phyloP scores from a whole-genome alignment of 2,329 filamentous ascomycete genomes.

The Kalmusia sp. region DNA sequence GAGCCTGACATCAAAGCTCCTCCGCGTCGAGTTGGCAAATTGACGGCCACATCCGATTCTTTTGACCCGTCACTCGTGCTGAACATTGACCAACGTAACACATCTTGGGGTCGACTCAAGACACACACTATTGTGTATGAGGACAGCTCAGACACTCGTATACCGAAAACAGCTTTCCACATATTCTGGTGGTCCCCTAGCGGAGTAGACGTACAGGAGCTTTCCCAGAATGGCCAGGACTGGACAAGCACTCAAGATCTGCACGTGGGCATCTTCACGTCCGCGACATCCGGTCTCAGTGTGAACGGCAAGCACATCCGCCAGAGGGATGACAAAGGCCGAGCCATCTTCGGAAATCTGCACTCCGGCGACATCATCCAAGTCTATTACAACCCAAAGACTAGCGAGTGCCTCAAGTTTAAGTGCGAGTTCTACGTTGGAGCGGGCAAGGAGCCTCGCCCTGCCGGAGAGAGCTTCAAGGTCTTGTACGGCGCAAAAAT shows the following conservation, averaged over 20 bases:
- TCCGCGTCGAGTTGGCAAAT: constrained; percentile 63
- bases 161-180: constrained; percentile 84
- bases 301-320: constrained; percentile 77
- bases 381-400: constrained; percentile 65
- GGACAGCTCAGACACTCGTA: constrained; percentile 68
- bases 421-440: constrained; percentile 53
- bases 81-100: constrained; percentile 69
- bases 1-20: constrained; percentile 47
- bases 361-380: constrained; percentile 79
- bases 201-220: constrained; percentile 63
- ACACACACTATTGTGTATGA: constrained; percentile 74
- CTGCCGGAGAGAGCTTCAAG: constrained; percentile 34
- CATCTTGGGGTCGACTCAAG: constrained; percentile 77
- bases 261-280: constrained; percentile 78
- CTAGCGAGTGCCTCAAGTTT: constrained; percentile 48
- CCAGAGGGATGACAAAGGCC: constrained; percentile 59
- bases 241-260: constrained; percentile 62
- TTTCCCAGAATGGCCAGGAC: constrained; percentile 56
- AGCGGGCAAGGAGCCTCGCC: constrained; percentile 38
- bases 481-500: constrained; percentile 24
- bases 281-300: constrained; percentile 75
- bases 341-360: constrained; percentile 68
- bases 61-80: constrained; percentile 67
- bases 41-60: constrained; percentile 72
- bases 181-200: constrained; percentile 69